phyloP scores from a whole-genome alignment of 192 early-diverging fungal genomes.

The Spizellomyces sp. region DNA sequence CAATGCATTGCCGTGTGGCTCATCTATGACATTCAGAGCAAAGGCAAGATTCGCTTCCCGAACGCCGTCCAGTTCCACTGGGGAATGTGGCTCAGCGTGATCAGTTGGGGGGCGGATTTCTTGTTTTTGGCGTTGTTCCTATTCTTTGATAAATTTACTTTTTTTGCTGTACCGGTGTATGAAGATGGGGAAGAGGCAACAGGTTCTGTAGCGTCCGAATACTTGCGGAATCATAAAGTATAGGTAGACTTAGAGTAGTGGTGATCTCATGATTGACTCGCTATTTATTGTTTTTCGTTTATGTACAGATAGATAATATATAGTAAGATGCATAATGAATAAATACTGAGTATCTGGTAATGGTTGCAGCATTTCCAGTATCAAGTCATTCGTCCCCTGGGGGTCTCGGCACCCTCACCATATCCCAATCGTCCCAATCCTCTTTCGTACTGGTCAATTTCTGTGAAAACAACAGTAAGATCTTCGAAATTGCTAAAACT shows the following conservation, averaged over 20 bases:
- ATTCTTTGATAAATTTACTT: constrained; percentile 9
- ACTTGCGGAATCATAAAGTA: constrained; percentile 2
- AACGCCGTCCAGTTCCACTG: constrained; percentile 5
- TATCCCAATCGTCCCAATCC: constrained; percentile 41
- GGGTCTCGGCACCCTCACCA: constrained; percentile 40
- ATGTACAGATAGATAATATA: constrained; percentile 3
- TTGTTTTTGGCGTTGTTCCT: constrained; percentile 18
- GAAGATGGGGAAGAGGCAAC: constrained; percentile 16
- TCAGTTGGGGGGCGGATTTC: constrained; percentile 6
- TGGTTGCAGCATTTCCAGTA: too few relatives aligned
- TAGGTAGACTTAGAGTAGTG: background rate
- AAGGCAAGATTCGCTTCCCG: constrained; percentile 1
- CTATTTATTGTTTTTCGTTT: background rate
- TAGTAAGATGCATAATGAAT: background rate
- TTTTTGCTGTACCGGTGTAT: constrained; percentile 23
- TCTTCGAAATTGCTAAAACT: background rate
- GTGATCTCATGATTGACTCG: too few relatives aligned
- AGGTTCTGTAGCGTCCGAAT: constrained; percentile 1
- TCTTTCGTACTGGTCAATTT: constrained; percentile 32
- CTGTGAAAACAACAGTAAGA: constrained; percentile 4
- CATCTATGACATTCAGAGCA: constrained; percentile 11
- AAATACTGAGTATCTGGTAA: too few relatives aligned
- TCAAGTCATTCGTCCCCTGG: constrained; percentile 18
- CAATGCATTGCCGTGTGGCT: constrained; percentile 9
- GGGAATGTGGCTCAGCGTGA: constrained; percentile 4